Conservation (phyloP, 75 land plant genomes). For the Picea glauca region DNA sequence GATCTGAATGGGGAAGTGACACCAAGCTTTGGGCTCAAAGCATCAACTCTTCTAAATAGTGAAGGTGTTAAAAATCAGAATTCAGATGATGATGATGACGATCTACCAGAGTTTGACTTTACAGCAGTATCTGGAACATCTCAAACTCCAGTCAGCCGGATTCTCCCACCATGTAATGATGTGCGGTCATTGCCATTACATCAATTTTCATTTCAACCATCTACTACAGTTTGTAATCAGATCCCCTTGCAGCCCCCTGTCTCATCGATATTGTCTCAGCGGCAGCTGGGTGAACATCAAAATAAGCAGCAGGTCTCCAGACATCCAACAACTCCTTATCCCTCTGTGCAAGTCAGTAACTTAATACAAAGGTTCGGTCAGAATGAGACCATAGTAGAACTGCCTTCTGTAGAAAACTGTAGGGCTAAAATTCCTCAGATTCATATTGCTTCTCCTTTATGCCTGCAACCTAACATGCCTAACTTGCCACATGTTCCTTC, state of each 20-base stretch:
- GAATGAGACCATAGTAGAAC: background rate
- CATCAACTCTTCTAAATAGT: background rate
- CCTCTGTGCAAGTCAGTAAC: background rate
- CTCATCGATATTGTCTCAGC: background rate
- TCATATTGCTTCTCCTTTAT: background rate
- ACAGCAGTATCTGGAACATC: slow-evolving; percentile 17
- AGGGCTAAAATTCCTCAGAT: background rate
- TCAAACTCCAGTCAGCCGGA: background rate
- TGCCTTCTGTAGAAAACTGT: slow-evolving; percentile 1
- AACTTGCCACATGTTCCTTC: background rate
- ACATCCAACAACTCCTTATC: background rate
- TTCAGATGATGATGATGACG: slow-evolving; percentile 50
- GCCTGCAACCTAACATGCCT: background rate
- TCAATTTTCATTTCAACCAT: slow-evolving; percentile 1
- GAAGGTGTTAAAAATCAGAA: background rate
- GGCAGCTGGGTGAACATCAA: background rate
- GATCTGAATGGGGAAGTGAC: background rate
- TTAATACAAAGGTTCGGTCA: background rate
- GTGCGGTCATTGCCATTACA: background rate
- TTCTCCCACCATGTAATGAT: background rate
- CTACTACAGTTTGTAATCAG: background rate
- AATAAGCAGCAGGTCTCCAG: background rate
- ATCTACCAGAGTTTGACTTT: slow-evolving; percentile 79
- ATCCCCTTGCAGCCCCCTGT: background rate
- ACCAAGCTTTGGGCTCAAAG: background rate